A percentile compares a stretch with the other conserved stretches of the same genome.
Conservation (phyloP, 2,329 filamentous ascomycete species). For the Dactylellina drechsleri region DNA sequence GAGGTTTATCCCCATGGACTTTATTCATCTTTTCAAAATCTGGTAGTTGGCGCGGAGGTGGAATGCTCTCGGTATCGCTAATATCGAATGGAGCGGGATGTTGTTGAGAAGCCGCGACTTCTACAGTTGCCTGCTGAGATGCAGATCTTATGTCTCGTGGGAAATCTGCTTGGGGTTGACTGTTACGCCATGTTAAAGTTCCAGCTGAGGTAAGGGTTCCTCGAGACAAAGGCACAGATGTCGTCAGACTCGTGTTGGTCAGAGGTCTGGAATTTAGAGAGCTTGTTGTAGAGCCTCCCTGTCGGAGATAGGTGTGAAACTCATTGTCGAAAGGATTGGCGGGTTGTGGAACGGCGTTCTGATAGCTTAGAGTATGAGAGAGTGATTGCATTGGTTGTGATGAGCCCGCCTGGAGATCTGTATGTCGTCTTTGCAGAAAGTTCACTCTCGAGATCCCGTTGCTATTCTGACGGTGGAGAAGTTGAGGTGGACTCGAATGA, state of each 20-base stretch:
- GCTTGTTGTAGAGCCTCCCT: constrained; percentile 17
- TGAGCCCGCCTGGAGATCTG: not conserved
- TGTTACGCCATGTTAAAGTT: constrained; percentile 26
- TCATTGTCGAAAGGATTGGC: constrained; percentile 10
- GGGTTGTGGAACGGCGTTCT: not conserved
- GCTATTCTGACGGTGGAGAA: constrained; percentile 6
- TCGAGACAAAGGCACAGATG: constrained; percentile 32
- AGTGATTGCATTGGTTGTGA: not conserved
- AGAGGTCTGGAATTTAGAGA: constrained; percentile 5
- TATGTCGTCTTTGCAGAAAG: constrained; percentile 3
- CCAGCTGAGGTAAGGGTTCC: constrained; percentile 44
- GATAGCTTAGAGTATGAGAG: constrained; percentile 16
- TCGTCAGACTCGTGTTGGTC: not conserved
- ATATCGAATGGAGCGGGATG: not conserved
- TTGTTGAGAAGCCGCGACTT: constrained; percentile 1
- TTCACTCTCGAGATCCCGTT: not conserved
- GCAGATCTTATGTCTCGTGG: not conserved
- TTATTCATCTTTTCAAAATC: constrained; percentile 50
- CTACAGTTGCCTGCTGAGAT: constrained; percentile 16
- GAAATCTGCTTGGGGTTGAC: constrained; percentile 21
- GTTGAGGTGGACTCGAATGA: constrained; percentile 22
- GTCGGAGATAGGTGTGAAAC: constrained; percentile 20
- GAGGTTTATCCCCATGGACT: constrained; percentile 37
- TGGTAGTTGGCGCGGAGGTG: constrained; percentile 41
- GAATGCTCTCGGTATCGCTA: constrained; percentile 30